Evolutionary conservation across 306 rosid species (phyloP).

Genomic region (Herpetospermum pedunculosum): DNA sequence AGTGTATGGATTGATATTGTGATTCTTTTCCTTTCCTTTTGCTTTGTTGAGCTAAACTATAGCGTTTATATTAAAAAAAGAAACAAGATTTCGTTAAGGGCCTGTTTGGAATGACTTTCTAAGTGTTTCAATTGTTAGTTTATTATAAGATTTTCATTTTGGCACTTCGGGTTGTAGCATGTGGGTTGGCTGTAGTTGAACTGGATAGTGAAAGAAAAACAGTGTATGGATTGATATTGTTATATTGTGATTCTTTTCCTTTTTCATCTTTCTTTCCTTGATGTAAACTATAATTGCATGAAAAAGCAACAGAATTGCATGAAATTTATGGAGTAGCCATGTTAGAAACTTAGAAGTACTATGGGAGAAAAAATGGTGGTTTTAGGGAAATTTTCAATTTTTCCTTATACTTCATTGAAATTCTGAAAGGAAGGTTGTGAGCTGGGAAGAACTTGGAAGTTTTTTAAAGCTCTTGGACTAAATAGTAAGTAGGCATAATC

Average conservation of each 20-base stretch:
- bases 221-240: not conserved
- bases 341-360: not conserved
- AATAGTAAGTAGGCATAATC: too few species aligned
- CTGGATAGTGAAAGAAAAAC: not conserved
- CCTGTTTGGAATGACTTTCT: too few species aligned
- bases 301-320: not conserved
- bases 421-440: too few species aligned
- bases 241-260: not conserved
- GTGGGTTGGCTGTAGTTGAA: not conserved
- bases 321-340: not conserved
- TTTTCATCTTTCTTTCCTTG: not conserved
- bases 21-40: not conserved
- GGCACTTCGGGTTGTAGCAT: not conserved
- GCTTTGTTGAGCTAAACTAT: not conserved
- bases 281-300: not conserved
- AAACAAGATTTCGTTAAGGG: too few species aligned
- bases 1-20: not conserved
- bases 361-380: not conserved
- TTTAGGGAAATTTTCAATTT: not conserved
- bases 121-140: conserved; percentile 26
- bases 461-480: too few species aligned
- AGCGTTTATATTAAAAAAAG: not conserved
- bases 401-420: not conserved
- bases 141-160: not conserved
- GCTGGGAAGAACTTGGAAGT: too few species aligned